Evolutionary conservation across 1,139 yeast species (phyloP), one percentile per base, ranked within the genome.

Genomic region (Suhomyces taliae): DNA sequence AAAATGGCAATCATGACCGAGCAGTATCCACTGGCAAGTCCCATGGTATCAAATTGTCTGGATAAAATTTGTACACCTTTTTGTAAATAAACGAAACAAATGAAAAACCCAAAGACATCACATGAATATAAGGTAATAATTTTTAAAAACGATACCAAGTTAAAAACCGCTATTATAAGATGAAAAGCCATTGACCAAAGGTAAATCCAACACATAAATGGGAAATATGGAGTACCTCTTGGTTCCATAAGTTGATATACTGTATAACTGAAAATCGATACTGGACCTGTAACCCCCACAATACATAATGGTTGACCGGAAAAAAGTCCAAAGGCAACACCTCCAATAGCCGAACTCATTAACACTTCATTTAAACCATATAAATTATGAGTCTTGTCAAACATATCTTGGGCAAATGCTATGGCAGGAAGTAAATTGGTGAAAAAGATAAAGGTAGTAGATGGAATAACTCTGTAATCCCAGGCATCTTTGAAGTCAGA

Each of bases 241-340:
- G 88, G 85, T 37, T 72, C 73, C 32, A 93, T 81, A 40, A 93
- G 78, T 50, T 89, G 90, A 63, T 87, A 93, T 1, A 93, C 93
- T 0, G 98, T 91, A 58, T 90, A 90, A 62, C 90, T 88, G 74
- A 93, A 91, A 48, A 93, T 90, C 2, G 96, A 74, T 11, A 93
- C 85, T 0, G 98, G 98, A 45, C 98, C 96, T 0, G 99, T 93
- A 5, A 93, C 98, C 4, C 99, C 99, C n/a, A 93, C 98, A 33
- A 93, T 88, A 59, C 96, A 89, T 34, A 93, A 67, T 0, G 99
- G 98, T 57, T 91, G 97, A 0, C 98, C 98, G 0, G 87, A 77
- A 48, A 91, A 72, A 7, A 87, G 59, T 0, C 98, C 97, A 72
- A 93, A 93, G 3, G 87, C 83, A 6, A 91, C 79, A 0, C 98